Conservation (phyloP, 148 eudicot genomes). For the Linanthus parryae region DNA sequence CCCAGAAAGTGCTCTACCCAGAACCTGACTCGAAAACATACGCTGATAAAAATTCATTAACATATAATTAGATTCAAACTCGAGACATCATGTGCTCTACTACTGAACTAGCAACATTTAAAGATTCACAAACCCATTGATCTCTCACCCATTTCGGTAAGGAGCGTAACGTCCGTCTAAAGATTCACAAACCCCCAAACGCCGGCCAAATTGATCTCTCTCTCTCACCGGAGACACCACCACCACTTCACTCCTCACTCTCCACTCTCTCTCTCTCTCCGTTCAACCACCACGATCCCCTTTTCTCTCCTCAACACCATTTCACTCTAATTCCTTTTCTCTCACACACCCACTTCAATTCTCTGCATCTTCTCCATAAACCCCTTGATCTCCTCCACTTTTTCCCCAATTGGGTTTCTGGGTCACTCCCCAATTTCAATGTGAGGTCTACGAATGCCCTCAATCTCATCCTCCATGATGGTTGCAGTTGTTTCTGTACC, state of each 20-base stretch:
- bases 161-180: conserved; percentile 60
- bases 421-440: conserved; percentile 8
- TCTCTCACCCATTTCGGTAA: conserved; percentile 19
- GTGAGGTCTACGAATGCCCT: too few relatives aligned
- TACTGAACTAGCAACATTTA: background rate
- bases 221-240: background rate
- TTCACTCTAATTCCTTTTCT: too few relatives aligned
- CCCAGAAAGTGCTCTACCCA: too few relatives aligned
- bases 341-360: too few relatives aligned
- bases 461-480: too few relatives aligned
- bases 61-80: too few relatives aligned
- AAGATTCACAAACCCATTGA: conserved; percentile 1
- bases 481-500: too few relatives aligned
- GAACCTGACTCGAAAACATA: too few relatives aligned
- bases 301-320: too few relatives aligned
- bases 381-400: too few relatives aligned
- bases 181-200: conserved; percentile 50
- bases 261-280: conserved; percentile 11
- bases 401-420: conserved; percentile 18
- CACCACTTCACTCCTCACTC: background rate
- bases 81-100: background rate
- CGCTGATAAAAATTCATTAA: too few relatives aligned
- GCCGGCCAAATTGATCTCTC: conserved; percentile 3
- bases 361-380: too few relatives aligned
- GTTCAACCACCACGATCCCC: background rate